Evolutionary conservation across 306 rosid genomes (phyloP), one percentile per base, ranked within the genome.

Genomic region (Cajanus cajan): DNA sequence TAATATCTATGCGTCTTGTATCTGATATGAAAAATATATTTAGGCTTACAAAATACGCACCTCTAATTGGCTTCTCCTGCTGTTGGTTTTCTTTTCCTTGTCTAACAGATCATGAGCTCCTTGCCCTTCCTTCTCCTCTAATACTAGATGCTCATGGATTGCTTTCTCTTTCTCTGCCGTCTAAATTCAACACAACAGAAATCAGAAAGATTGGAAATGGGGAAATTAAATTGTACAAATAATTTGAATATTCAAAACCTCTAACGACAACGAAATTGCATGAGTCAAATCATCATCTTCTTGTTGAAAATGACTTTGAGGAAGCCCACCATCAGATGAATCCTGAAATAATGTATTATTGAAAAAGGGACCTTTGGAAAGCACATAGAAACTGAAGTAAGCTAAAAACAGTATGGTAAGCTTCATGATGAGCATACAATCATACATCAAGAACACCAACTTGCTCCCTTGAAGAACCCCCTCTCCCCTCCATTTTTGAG

Each of bases 241-340:
- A 5, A 71, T 21, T 41, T 8, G 28, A 62, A 50, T 52, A 57
- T 24, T 51, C 62, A 45, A 52, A 84, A 94, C 98, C 94, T 86
- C 71, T 76, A 90, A 67, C 78, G 97, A 94, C 85, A 90, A 55
- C 9, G 90, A 88, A 82, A 92, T 39, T 58, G 96, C 98, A 82
- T 47, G 90, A 79, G 86, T 89, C 71, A 90, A 48, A 75, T 90
- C 94, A 45, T 80, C 88, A 57, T 90, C 88, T 81, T 88, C 93
- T 74, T 16, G 77, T 63, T 76, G 64, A 79, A 41, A 39, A 81
- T 61, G 52, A 77, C 71, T 72, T 79, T 44, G 90, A 24, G 61
- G 84, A 83, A 62, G 74, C 66, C 65, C 84, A 47, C 11, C 72
- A 34, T 76, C 82, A 58, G 85, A 79, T 41, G 80, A 83, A 54